These are phyloP conservation scores for Geoglossum cookeanum DNA, from an alignment of 2,329 filamentous ascomycete species.

Conservation along the genomic window DNA sequence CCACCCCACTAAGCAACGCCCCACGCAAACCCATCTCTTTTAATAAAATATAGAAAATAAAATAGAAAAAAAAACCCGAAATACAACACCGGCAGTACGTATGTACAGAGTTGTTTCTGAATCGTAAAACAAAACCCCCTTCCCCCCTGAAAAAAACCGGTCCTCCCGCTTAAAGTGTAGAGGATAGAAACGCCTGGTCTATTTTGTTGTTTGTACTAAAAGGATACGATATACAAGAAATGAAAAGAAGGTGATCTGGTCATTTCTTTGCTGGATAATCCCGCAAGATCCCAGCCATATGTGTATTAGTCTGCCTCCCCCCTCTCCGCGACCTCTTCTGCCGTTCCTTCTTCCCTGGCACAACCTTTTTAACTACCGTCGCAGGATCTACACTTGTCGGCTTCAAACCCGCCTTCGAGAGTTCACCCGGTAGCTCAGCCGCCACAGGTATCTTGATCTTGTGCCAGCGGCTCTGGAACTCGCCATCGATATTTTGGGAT, in stretches of 20 bases:
- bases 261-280: conserved; percentile 31
- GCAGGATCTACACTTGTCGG: conserved; percentile 20
- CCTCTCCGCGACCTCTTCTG: conserved; percentile 10
- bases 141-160: too few species aligned
- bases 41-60: too few species aligned
- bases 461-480: conserved; percentile 39
- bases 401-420: conserved; percentile 17
- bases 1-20: too few species aligned
- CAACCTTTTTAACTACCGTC: conserved; percentile 16
- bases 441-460: conserved; percentile 4
- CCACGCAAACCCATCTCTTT: too few species aligned
- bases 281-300: conserved; percentile 55
- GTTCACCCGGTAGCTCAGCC: conserved; percentile 10
- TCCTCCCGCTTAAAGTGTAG: too few species aligned
- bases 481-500: conserved; percentile 54
- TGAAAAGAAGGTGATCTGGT: neutral
- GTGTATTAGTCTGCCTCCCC: conserved; percentile 10
- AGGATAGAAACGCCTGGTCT: neutral
- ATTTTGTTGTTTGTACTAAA: neutral
- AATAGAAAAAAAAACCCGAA: too few species aligned
- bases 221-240: neutral
- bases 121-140: too few species aligned
- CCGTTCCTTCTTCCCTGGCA: conserved; percentile 18
- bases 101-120: too few species aligned
- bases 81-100: too few species aligned